Evolutionary conservation across 306 rosid genomes (phyloP).

Genomic region (Cucurbita pepo): DNA sequence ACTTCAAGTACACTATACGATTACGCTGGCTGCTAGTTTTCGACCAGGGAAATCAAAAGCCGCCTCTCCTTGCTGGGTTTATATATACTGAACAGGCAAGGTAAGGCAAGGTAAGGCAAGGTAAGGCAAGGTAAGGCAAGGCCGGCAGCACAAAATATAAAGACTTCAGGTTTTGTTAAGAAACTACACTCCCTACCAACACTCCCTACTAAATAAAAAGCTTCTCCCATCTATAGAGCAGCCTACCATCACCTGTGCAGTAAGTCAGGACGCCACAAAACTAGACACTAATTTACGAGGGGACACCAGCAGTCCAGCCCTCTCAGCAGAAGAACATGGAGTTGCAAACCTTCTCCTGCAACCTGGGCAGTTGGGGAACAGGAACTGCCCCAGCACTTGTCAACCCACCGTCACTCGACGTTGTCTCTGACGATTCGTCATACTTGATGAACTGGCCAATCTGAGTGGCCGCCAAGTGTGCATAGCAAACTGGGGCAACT

Average conservation of each 20-base stretch:
- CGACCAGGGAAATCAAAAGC: neutral
- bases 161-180: neutral
- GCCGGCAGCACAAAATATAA: neutral
- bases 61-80: neutral
- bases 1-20: neutral
- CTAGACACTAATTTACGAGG: neutral
- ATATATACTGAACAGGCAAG: neutral
- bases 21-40: neutral
- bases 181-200: neutral
- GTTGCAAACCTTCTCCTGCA: slow-evolving; percentile 35
- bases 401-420: slow-evolving; percentile 61
- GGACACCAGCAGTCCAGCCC: too few relatives aligned
- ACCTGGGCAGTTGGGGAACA: slow-evolving; percentile 61
- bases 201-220: neutral
- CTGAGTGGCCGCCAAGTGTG: slow-evolving; percentile 81
- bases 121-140: neutral
- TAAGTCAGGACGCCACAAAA: neutral
- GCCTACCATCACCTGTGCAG: neutral
- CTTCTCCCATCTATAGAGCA: neutral
- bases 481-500: slow-evolving; percentile 94
- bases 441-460: slow-evolving; percentile 64
- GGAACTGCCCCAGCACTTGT: slow-evolving; percentile 40
- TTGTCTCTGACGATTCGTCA: slow-evolving; percentile 67
- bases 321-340: slow-evolving; percentile 81
- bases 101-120: neutral